Evolutionary conservation across 805 yeast species (phyloP), one percentile per base, ranked within the genome.

Genomic region (Schwanniomyces polymorphus): DNA sequence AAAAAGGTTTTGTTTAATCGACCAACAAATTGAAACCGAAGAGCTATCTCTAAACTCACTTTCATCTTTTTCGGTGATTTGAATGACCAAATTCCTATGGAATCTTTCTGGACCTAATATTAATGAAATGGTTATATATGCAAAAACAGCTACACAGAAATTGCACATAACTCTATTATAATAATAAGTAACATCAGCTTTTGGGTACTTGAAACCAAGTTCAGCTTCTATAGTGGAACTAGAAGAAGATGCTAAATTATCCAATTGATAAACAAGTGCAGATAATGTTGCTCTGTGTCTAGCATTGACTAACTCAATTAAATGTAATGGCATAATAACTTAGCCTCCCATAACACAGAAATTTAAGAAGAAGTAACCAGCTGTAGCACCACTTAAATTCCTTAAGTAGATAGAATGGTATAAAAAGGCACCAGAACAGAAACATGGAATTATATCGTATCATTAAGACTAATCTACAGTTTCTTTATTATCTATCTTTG

Each of bases 261-360:
- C 89, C 54, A 84, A 68, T 61, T 84, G 88, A 61, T 84, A 84
- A 16, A 85, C 72, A 28, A 76, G 73, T 58, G 88, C 89, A 39
- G 79, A 76, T 44, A 81, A 78, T 48, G 84, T 79, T 7, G 87
- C 75, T 61, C 84, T 73, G 67, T 78, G 81, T 49, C 79, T 81
- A n/a, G 84, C 82, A 49, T 84, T 84, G 31, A 85, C 75, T 51
- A 84, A 69, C 63, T 82, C 86, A 5, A 82, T 70, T 44, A 84
- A 66, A 63, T 82, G 85, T 48, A 81, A 72, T 47, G 88, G 88
- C 43, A 79, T 72, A 38, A 81, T 82, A 56, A 87, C 88, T 84
- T 86, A 84, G 25, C 83, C 81, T 56, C 88, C 88, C 67, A 81
- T 86, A 43, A 82, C 86, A 50, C 75, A 78, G 58, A 79, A 79